phyloP scores from a whole-genome alignment of 495 filamentous ascomycete species.

The Elasticomyces elasticus region DNA sequence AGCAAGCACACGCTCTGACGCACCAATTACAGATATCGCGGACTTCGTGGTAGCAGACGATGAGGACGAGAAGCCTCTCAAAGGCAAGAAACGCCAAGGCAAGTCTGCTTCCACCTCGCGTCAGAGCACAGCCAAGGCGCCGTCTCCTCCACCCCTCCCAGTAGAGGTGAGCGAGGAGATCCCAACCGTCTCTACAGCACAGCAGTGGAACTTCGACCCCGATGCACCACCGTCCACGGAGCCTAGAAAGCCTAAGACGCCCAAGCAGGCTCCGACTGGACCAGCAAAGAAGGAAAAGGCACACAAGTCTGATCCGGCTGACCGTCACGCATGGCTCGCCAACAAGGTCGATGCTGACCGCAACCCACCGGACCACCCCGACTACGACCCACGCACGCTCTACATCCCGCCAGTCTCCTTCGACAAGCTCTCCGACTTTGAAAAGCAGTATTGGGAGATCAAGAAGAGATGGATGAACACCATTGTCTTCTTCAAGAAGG shows the following conservation, averaged over 20 bases:
- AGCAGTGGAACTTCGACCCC: constrained; percentile 80
- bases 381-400: constrained; percentile 85
- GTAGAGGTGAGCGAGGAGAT: constrained; percentile 46
- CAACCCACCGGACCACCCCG: constrained; percentile 68
- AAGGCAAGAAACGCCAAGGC: constrained; percentile 64
- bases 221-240: constrained; percentile 55
- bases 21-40: constrained; percentile 50
- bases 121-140: constrained; percentile 46
- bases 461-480: constrained; percentile 97
- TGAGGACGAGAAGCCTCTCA: constrained; percentile 47
- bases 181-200: constrained; percentile 60
- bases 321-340: constrained; percentile 83
- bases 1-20: neutral
- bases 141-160: constrained; percentile 34
- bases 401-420: constrained; percentile 74
- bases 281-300: constrained; percentile 57
- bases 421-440: constrained; percentile 77
- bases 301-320: constrained; percentile 65
- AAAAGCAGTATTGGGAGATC: constrained; percentile 99
- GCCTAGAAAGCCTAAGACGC: constrained; percentile 38
- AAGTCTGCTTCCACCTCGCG: constrained; percentile 43
- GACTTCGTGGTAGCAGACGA: constrained; percentile 76
- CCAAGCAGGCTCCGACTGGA: constrained; percentile 29
- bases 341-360: constrained; percentile 72
- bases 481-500: constrained; percentile 99